phyloP scores from a whole-genome alignment of 331 rosid genomes.

The Telfairia occidentalis region DNA sequence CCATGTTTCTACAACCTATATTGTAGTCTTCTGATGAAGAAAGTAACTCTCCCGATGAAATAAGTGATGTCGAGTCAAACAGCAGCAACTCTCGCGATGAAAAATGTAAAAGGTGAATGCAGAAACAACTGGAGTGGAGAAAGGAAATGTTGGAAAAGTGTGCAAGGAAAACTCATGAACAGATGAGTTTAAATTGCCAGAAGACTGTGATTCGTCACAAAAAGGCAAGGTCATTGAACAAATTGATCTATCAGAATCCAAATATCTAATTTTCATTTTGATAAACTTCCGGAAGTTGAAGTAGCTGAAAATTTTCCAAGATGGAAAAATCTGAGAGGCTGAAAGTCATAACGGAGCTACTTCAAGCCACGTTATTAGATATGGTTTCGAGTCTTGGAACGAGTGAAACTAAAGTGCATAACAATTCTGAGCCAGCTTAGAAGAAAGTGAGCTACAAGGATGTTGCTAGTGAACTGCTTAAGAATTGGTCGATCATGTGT shows the following conservation, averaged over 20 bases:
- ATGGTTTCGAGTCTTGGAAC: conserved; percentile 58
- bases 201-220: conserved; percentile 21
- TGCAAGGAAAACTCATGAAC: conserved; percentile 6
- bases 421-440: conserved; percentile 31
- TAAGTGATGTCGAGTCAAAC: conserved; percentile 44
- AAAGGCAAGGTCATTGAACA: conserved; percentile 13
- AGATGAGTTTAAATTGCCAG: conserved; percentile 14
- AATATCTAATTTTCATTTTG: background rate
- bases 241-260: background rate
- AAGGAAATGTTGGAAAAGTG: background rate
- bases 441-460: conserved; percentile 83
- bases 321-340: conserved; percentile 23
- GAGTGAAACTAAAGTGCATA: conserved; percentile 19
- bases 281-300: conserved; percentile 25
- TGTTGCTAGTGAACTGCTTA: conserved; percentile 46
- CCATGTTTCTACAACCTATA: conserved; percentile 55
- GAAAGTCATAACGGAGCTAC: conserved; percentile 40
- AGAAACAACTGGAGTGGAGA: conserved; percentile 10
- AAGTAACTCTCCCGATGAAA: too few relatives aligned
- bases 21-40: conserved; percentile 43
- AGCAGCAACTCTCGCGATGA: conserved; percentile 7
- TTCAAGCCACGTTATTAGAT: conserved; percentile 73
- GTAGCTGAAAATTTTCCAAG: conserved; percentile 22
- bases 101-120: too few relatives aligned
- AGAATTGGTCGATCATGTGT: conserved; percentile 40